Base-by-base conservation (phyloP, 2,329 filamentous ascomycete species). In the Alternaria conjuncta region DNA sequence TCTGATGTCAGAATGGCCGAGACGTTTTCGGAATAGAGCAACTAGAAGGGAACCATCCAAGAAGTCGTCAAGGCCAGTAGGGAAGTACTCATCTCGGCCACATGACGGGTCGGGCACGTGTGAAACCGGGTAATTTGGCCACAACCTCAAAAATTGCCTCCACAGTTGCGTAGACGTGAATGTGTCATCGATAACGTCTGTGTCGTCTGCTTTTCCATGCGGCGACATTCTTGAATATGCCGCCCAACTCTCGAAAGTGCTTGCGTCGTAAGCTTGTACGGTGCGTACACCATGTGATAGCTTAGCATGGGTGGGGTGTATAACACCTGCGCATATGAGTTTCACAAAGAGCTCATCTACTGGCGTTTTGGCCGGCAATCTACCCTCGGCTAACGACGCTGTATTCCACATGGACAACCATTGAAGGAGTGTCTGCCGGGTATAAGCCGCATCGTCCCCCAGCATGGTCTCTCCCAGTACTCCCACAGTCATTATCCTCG, bases 71-170 rank as follows among this genome's bases (percentile, higher is more conserved):
- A 41, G 32, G 1, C 32, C 32, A n/a, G 0, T 10, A 41, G 32
- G 32, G 32, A 41, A 41, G 32, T 41, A 41, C 32, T n/a, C 15
- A 3, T 41, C 32, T n/a, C 32, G 32, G 32, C 2, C 15, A 41
- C 0, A 0, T 10, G 4, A n/a, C 4, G 15, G 32, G 15, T n/a
- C 8, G 8, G 0, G 15, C 15, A n/a, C 15, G 13, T 15, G 13
- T 36, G 2, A 4, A 41, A 10, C 15, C 32, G 32, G 32, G 8
- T 41, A 10, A n/a, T n/a, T 41, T 41, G 32, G 32, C 32, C 32
- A 41, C 32, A 41, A 41, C 32, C 0, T 1, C 32, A n/a, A 1
- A 2, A 41, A 41, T 10, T 10, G 32, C 32, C 32, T 41, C 32
- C 32, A 41, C 32, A 41, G 32, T 9, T 41, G 32, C 32, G 4